These are phyloP conservation scores for Prunus padus DNA, from an alignment of 306 rosid genomes.

Conservation along the genomic window DNA sequence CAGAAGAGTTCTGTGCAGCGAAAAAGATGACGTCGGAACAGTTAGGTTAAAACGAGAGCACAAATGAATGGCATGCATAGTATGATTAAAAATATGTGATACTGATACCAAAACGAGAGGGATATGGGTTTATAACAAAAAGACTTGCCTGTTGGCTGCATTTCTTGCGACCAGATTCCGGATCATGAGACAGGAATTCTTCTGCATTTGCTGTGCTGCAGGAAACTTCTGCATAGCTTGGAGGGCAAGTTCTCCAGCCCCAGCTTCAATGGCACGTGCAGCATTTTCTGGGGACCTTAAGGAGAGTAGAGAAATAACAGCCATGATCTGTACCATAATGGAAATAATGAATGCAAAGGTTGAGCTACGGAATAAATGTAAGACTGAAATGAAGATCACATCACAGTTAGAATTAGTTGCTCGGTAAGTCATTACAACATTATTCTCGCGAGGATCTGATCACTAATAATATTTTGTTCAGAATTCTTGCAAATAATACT, in stretches of 20 bases:
- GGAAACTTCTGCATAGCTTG: conserved; percentile 87
- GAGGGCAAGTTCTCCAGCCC: conserved; percentile 87
- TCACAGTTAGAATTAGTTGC: neutral
- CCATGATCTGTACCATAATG: conserved; percentile 60
- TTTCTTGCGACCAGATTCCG: conserved; percentile 83
- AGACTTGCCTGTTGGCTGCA: conserved; percentile 71
- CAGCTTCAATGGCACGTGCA: conserved; percentile 86
- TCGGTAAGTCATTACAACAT: neutral
- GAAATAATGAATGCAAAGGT: neutral
- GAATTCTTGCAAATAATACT: neutral
- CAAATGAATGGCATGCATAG: neutral
- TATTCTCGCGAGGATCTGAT: neutral
- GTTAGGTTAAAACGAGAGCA: neutral
- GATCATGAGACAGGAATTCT: conserved; percentile 82
- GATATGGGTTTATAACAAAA: conserved; percentile 1
- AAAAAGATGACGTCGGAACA: neutral
- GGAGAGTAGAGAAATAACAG: conserved; percentile 63
- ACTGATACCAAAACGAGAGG: neutral
- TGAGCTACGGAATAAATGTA: neutral
- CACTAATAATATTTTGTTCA: neutral
- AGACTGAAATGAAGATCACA: neutral
- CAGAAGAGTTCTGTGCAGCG: conserved; percentile 58
- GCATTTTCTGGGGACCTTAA: conserved; percentile 90
- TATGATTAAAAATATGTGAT: neutral
- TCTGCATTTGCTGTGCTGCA: conserved; percentile 81